Evolutionary conservation across 257 asterid species (phyloP).

Genomic region (Parsonsia alboflavescens): DNA sequence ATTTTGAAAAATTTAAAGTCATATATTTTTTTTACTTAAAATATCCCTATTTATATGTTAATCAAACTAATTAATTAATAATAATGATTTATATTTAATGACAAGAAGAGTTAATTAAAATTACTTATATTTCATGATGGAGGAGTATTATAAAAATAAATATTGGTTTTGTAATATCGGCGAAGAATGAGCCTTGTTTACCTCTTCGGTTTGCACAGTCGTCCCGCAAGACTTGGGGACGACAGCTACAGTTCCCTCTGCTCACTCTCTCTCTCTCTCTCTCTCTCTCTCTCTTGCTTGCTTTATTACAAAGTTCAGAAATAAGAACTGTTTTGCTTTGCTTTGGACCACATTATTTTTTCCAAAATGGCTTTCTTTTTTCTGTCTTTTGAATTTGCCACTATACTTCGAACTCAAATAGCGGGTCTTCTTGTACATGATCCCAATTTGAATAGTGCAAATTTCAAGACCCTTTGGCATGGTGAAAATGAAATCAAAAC

Average conservation of each 20-base stretch:
- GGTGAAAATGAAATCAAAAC: too few species aligned
- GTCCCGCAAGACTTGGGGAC: conserved; percentile 57
- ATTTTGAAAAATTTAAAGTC: too few species aligned
- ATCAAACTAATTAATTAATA: too few species aligned
- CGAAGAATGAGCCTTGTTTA: conserved; percentile 85
- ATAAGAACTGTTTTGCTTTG: neutral
- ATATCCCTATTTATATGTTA: too few species aligned
- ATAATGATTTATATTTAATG: too few species aligned
- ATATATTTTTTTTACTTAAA: too few species aligned
- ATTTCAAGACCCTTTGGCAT: too few species aligned
- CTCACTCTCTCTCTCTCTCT: conserved; percentile 3
- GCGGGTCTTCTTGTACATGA: conserved; percentile 17
- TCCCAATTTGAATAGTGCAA: too few species aligned
- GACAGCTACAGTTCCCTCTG: conserved; percentile 12
- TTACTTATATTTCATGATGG: too few species aligned
- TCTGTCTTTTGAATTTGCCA: neutral
- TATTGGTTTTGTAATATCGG: conserved; percentile 55
- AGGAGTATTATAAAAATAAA: neutral
- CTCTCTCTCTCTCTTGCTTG: conserved; percentile 1
- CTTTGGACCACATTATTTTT: conserved; percentile 31
- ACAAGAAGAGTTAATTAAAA: too few species aligned
- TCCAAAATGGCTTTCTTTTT: conserved; percentile 16
- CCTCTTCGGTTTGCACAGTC: conserved; percentile 58
- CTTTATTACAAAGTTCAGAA: neutral
- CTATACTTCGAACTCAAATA: conserved; percentile 23